Conservation (phyloP, 1,139 yeast genomes). For the Tardiomyces depauwii region DNA sequence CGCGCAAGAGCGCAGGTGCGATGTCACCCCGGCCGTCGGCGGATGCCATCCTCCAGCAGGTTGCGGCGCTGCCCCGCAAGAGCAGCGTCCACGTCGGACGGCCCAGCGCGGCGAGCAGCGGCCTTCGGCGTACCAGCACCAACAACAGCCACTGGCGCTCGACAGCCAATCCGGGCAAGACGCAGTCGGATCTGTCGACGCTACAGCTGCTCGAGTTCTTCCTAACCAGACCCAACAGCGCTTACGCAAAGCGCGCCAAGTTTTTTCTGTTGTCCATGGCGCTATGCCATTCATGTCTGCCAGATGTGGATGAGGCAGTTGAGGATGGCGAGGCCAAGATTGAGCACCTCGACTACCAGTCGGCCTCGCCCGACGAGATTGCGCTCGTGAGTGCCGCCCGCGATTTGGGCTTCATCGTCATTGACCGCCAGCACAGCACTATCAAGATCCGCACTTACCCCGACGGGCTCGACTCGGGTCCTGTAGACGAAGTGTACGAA, state of each 20-base stretch:
- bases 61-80: constrained; percentile 24
- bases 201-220: constrained; percentile 56
- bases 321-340: constrained; percentile 30
- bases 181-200: constrained; percentile 36
- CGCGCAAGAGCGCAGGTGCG: background rate
- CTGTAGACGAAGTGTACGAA: constrained; percentile 57
- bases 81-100: constrained; percentile 9
- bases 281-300: constrained; percentile 81
- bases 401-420: constrained; percentile 79
- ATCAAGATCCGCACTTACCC: constrained; percentile 73
- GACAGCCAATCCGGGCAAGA: constrained; percentile 25
- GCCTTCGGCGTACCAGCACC: constrained; percentile 2
- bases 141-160: constrained; percentile 24
- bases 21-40: background rate
- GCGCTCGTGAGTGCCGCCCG: constrained; percentile 92
- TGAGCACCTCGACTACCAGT: constrained; percentile 56
- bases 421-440: constrained; percentile 48
- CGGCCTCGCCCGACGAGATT: constrained; percentile 93
- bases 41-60: constrained; percentile 21
- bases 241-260: constrained; percentile 61
- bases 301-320: constrained; percentile 34
- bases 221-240: constrained; percentile 57
- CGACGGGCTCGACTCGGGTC: constrained; percentile 57
- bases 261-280: constrained; percentile 77
- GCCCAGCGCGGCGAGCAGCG: background rate